A percentile compares a stretch with the other conserved stretches of the same genome.
Conservation (phyloP, 148 eudicot genomes). For the Dianthus caryophyllus region DNA sequence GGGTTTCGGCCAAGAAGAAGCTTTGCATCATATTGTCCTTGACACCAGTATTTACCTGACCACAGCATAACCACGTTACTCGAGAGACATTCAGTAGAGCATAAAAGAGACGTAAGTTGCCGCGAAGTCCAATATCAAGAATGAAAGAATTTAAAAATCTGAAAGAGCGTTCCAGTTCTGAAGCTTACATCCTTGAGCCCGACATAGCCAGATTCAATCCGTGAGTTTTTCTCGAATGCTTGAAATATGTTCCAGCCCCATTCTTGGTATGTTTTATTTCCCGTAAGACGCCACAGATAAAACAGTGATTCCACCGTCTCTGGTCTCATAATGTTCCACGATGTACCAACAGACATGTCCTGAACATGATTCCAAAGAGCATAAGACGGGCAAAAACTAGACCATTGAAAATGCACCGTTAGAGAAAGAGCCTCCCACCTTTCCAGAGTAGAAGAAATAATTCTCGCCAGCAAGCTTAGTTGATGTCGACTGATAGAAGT, state of each 20-base stretch:
- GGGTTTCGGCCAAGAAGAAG: conserved; percentile 86
- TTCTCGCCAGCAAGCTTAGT: conserved; percentile 99
- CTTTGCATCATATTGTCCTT: conserved; percentile 95
- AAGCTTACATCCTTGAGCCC: conserved; percentile 95
- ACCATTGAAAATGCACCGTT: background rate
- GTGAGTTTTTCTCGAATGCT: conserved; percentile 97
- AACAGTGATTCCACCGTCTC: conserved; percentile 98
- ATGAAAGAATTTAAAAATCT: background rate
- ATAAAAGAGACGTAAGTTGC: background rate
- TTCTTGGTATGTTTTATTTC: conserved; percentile 92
- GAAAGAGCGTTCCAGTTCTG: background rate
- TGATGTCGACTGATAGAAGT: conserved; percentile 93
- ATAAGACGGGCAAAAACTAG: background rate
- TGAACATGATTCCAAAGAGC: conserved; percentile 21
- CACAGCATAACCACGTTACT: background rate
- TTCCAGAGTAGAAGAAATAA: conserved; percentile 71
- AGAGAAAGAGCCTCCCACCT: conserved; percentile 38
- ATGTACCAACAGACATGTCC: conserved; percentile 97
- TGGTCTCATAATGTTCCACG: conserved; percentile 98
- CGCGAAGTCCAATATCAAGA: background rate
- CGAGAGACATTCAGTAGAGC: background rate
- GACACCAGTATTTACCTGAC: conserved; percentile 71
- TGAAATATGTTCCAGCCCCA: conserved; percentile 99
- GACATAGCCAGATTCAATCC: conserved; percentile 86
- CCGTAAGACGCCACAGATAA: conserved; percentile 95